These are phyloP conservation scores for Linum trigynum DNA, from an alignment of 345 rosid species.

Conservation along the genomic window DNA sequence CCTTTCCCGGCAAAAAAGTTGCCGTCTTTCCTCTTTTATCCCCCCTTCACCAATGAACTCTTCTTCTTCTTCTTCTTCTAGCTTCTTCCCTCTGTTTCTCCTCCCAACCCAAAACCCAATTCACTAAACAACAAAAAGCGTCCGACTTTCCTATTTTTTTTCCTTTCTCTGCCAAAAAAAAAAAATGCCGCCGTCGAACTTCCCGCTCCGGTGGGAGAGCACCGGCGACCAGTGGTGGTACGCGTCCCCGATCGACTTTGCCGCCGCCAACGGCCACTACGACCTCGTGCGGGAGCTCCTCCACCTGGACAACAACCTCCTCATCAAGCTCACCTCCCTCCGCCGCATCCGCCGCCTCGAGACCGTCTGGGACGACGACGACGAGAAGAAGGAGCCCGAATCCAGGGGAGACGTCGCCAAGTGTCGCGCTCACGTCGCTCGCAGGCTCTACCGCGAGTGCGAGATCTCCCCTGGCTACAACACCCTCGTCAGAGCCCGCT, in stretches of 20 bases:
- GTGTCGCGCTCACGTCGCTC: conserved; percentile 67
- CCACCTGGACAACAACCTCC: conserved; percentile 80
- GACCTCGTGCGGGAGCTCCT: conserved; percentile 80
- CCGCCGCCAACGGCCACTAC: conserved; percentile 89
- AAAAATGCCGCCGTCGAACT: conserved; percentile 62
- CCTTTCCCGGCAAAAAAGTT: neutral
- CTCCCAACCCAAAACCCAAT: conserved; percentile 1
- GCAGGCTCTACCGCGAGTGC: conserved; percentile 46
- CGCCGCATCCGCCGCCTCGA: conserved; percentile 96
- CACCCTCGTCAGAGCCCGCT: conserved; percentile 72
- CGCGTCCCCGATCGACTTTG: conserved; percentile 90
- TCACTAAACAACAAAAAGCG: neutral
- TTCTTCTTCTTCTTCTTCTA: conserved; percentile 8
- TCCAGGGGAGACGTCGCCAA: conserved; percentile 49
- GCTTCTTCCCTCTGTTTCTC: neutral
- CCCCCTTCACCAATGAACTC: neutral
- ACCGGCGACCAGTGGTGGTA: conserved; percentile 99
- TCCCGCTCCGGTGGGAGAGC: conserved; percentile 98
- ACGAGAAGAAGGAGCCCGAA: conserved; percentile 13
- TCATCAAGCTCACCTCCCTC: conserved; percentile 92
- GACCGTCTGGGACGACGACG: conserved; percentile 90
- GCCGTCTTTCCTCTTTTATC: neutral
- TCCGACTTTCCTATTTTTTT: neutral
- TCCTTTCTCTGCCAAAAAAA: neutral
- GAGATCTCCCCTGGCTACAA: conserved; percentile 44